Conservation (phyloP, 2,329 filamentous ascomycete genomes). For the Penicillium brevicompactum region DNA sequence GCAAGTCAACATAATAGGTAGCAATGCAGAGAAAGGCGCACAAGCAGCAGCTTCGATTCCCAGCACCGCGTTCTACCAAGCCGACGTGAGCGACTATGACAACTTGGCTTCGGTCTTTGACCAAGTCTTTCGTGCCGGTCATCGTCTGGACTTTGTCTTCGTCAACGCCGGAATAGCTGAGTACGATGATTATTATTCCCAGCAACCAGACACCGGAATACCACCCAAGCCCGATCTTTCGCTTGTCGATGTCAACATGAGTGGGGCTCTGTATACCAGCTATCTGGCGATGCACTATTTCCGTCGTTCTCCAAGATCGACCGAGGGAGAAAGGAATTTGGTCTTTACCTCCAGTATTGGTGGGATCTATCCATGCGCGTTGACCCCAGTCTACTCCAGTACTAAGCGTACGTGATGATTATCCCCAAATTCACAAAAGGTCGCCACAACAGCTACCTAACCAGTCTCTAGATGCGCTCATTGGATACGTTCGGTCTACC, state of each 20-base stretch:
- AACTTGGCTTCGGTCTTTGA: constrained; percentile 40
- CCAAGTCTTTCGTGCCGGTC: constrained; percentile 35
- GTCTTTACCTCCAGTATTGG: constrained; percentile 43
- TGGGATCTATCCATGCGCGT: constrained; percentile 37
- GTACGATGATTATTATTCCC: constrained; percentile 41
- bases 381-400: constrained; percentile 39
- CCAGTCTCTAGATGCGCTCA: constrained; percentile 27
- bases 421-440: not conserved
- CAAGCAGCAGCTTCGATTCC: constrained; percentile 28
- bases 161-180: constrained; percentile 54
- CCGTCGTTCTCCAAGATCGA: constrained; percentile 29
- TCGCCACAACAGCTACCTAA: not conserved
- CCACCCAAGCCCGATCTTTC: constrained; percentile 32
- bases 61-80: constrained; percentile 42
- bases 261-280: constrained; percentile 42
- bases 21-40: constrained; percentile 37
- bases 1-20: constrained; percentile 45
- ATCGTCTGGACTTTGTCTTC: constrained; percentile 52
- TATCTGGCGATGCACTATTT: constrained; percentile 47
- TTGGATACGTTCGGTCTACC: constrained; percentile 43
- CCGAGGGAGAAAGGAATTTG: constrained; percentile 24
- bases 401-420: constrained; percentile 34
- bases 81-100: constrained; percentile 41
- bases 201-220: constrained; percentile 24
- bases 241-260: constrained; percentile 46